phyloP scores from a whole-genome alignment of 495 filamentous ascomycete species.

The Xeromyces bisporus region DNA sequence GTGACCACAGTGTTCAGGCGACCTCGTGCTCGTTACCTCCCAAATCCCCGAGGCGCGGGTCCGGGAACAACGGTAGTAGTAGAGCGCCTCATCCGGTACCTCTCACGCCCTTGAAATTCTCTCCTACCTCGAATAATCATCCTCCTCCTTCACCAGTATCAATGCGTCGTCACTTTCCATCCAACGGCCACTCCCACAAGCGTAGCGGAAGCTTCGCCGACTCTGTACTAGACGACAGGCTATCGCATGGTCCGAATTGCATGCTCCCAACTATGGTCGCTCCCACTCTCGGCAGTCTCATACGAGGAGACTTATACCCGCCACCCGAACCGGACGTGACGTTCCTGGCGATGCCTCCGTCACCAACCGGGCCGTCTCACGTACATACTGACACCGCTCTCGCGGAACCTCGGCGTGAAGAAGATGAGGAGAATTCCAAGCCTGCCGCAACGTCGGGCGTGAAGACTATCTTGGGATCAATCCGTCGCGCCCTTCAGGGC shows the following conservation, averaged over 20 bases:
- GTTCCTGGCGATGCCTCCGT: conserved; percentile 44
- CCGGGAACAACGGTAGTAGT: conserved; percentile 19
- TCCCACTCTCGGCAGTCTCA: conserved; percentile 63
- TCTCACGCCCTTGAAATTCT: conserved; percentile 11
- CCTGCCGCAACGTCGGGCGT: conserved; percentile 44
- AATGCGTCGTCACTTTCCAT: conserved; percentile 18
- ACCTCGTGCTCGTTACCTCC: conserved; percentile 74
- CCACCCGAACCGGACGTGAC: conserved; percentile 64
- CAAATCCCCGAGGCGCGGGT: conserved; percentile 35
- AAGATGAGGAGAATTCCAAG: conserved; percentile 15
- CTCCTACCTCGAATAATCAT: conserved; percentile 10
- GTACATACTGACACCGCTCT: conserved; percentile 10
- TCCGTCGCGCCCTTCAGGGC: conserved; percentile 72
- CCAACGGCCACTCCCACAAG: conserved; percentile 41
- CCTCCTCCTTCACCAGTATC: conserved; percentile 15
- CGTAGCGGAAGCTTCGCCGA: conserved; percentile 71
- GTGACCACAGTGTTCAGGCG: conserved; percentile 45
- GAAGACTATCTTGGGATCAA: conserved; percentile 71
- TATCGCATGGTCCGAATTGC: conserved; percentile 31
- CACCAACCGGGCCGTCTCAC: conserved; percentile 29
- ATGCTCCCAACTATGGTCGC: conserved; percentile 34
- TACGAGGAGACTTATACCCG: conserved; percentile 65
- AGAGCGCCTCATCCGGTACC: conserved; percentile 50
- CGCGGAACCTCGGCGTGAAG: conserved; percentile 23
- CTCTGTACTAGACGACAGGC: conserved; percentile 59